These are phyloP conservation scores for Auriscalpium orientale DNA, from an alignment of 768 basidiomycete genomes.

Conservation along the genomic window DNA sequence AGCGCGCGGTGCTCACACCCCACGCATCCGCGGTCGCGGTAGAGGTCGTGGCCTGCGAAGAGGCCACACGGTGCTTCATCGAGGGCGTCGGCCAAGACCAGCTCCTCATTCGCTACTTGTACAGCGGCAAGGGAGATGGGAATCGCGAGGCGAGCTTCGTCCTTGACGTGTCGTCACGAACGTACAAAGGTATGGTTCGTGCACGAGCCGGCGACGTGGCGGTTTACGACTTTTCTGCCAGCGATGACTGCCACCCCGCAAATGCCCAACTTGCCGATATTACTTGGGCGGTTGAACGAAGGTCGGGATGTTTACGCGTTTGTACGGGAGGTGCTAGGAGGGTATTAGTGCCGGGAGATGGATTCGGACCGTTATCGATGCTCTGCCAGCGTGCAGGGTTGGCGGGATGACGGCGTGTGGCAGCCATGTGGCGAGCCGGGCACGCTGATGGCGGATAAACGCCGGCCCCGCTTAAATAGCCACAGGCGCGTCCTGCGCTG, in stretches of 20 bases:
- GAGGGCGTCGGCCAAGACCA: constrained; percentile 73
- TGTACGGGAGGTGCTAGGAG: constrained; percentile 55
- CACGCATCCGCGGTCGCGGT: constrained; percentile 45
- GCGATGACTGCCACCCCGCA: constrained; percentile 74
- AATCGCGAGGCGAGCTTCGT: constrained; percentile 13
- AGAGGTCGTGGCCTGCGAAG: constrained; percentile 52
- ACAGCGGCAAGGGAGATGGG: constrained; percentile 50
- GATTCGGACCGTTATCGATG: too few relatives aligned
- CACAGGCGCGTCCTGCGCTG: background rate
- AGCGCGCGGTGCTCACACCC: constrained; percentile 33
- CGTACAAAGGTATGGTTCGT: constrained; percentile 9
- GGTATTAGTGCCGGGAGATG: too few relatives aligned
- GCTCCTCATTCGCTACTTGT: constrained; percentile 65
- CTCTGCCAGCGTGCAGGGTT: too few relatives aligned
- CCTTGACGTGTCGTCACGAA: constrained; percentile 8
- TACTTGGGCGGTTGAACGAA: constrained; percentile 66
- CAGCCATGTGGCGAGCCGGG: too few relatives aligned
- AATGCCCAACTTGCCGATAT: constrained; percentile 55
- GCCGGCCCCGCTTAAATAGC: too few relatives aligned
- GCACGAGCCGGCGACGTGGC: background rate
- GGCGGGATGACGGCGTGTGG: too few relatives aligned
- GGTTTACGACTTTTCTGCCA: constrained; percentile 25
- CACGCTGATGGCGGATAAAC: too few relatives aligned
- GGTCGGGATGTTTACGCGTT: constrained; percentile 65
- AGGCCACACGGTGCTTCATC: constrained; percentile 52